Conservation (phyloP, 371 early-diverging fungal genomes). For the Zopfochytrium polystomum region DNA sequence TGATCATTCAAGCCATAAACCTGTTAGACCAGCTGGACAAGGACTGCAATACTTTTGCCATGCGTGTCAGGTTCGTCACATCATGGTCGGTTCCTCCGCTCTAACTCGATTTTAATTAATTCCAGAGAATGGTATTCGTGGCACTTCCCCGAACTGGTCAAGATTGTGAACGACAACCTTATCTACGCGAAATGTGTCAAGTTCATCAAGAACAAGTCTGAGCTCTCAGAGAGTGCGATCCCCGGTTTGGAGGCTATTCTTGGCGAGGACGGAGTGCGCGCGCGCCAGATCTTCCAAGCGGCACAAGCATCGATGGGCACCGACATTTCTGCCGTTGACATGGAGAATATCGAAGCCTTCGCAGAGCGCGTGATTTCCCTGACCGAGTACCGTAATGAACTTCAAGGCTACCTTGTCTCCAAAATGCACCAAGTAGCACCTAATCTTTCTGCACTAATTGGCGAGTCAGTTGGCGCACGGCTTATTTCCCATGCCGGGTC, state of each 20-base stretch:
- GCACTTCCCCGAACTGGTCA: slow-evolving; percentile 98
- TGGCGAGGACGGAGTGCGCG: slow-evolving; percentile 40
- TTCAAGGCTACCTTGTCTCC: slow-evolving; percentile 86
- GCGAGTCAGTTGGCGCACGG: slow-evolving; percentile 94
- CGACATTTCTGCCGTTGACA: slow-evolving; percentile 85
- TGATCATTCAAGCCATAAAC: slow-evolving; percentile 90
- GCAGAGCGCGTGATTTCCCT: slow-evolving; percentile 90
- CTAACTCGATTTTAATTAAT: slow-evolving; percentile 2
- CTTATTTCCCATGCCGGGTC: slow-evolving; percentile 96
- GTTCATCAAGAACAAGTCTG: slow-evolving; percentile 85
- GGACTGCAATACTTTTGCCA: slow-evolving; percentile 91
- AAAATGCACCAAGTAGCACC: slow-evolving; percentile 98
- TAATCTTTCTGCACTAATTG: slow-evolving; percentile 95
- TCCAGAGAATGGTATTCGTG: slow-evolving; percentile 96
- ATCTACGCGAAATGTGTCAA: slow-evolving; percentile 85
- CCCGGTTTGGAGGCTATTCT: slow-evolving; percentile 64
- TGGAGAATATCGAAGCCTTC: slow-evolving; percentile 91
- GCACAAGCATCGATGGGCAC: slow-evolving; percentile 94
- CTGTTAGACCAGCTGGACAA: slow-evolving; percentile 91
- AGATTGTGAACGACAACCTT: slow-evolving; percentile 90
- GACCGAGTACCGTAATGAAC: slow-evolving; percentile 85
- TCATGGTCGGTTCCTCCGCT: not conserved
- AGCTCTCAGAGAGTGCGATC: slow-evolving; percentile 71
- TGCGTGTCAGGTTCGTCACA: slow-evolving; percentile 63
- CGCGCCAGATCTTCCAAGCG: slow-evolving; percentile 83